Base-by-base conservation (phyloP, 2,329 filamentous ascomycete genomes). In the Botrytis deweyae region DNA sequence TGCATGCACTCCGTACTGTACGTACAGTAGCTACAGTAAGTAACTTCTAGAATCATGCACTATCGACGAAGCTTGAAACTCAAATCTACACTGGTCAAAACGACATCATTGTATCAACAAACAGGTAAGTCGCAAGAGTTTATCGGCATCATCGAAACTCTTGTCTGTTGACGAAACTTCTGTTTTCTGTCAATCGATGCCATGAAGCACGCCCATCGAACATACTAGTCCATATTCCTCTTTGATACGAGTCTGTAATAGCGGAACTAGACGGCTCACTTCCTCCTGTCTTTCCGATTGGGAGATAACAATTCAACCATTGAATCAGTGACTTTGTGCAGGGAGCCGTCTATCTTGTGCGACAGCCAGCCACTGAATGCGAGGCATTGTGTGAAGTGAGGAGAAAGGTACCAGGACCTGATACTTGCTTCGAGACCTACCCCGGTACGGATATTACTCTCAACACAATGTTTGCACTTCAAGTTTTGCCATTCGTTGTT, bases 351-450 rank as follows among this genome's bases (percentile, higher is more conserved):
- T 20, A 55, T n/a, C 33, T 55, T 29, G 36, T 68, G 25, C 49
- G 10, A 14, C 66, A 68, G 66, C 46, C 65, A 58, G 65, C 66
- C 66, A 68, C 66, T n/a, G 25, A 58, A 40, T 55, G 46, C 44
- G 42, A 38, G 44, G 64, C 10, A 38, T 63, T 42, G 38, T 63
- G 38, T 8, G 52, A 55, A 55, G 52, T 58, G 40, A 44, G 62
- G 63, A 66, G n/a, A 55, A 29, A 42, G 33, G 2, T 16, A 4
- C 25, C 46, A 49, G 46, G 46, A 10, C 46, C 25, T 25, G 36
- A 29, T 68, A 42, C 46, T 58, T 42, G 33, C 36, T 25, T 55
- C 36, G 42, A 58, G 9, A n/a, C 38, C n/a, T 33, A 55, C 36
- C 33, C 9, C 52, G 36, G 36, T 58, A 58, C 36, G 10, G 14